Evolutionary conservation across 441 rosid genomes (phyloP), one percentile per base, ranked within the genome.

Genomic region (Arabidopsis lyrata): DNA sequence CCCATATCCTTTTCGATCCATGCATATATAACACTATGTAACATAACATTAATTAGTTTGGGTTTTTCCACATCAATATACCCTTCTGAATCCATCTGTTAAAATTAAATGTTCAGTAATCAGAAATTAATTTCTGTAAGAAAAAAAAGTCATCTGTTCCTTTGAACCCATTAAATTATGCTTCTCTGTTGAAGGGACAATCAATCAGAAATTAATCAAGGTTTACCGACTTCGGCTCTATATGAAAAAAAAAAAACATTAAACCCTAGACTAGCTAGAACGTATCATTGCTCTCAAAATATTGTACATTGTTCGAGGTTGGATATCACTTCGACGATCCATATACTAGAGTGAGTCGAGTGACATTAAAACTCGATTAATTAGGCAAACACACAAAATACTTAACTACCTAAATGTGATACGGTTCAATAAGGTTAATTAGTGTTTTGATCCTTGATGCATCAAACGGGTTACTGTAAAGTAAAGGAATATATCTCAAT

Each of bases 291-390:
- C 54, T 47, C 52, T 47, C 24, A 16, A 3, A 44, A 44, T 44
- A 9, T 6, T 45, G 49, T 45, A 45, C 49, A 45, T 15, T 45
- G 52, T 18, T 47, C 24, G 24, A 16, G 52, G 22, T 47, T 9
- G 20, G 20, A n/a, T 45, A 45, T 45, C 8, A n/a, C 6, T 44
- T 44, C 22, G 50, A 47, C 22, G 10, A 15, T 15, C 22, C 11
- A 47, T 2, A 7, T 8, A 47, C 39, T 36, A 61, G 52, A 58
- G 34, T 13, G n/a, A 32, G 34, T 32, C 34, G 48, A 44, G 12
- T 64, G 49, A 55, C 53, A 27, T 9, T 7, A 38, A 66, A 18
- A 15, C 29, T 66, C 47, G 47, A 14, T 14, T n/a, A 29, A 50
- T 53, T 20, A n/a, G n/a, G n/a, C n/a, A 7, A 34, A 50, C 38